Evolutionary conservation across 768 basidiomycete genomes (phyloP), one percentile per base, ranked within the genome.

Genomic region (Lentinula boryana): DNA sequence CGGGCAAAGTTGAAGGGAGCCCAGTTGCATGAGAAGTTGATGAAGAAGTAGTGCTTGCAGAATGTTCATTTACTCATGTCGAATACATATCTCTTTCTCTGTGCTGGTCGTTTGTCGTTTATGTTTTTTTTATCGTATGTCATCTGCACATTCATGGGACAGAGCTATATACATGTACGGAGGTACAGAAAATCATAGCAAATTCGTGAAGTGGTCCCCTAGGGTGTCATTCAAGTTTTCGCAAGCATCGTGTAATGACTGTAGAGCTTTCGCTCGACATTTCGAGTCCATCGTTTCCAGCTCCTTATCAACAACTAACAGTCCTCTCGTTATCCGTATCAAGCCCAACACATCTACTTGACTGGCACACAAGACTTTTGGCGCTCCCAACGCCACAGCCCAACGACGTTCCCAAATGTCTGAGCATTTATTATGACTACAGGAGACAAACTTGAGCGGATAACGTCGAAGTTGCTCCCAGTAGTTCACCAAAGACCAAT

Each of bases 1-100:
- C 83, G 88, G 38, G 91, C 91, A 40, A 88, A 89, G 73, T 69
- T 93, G 68, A 92, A 91, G 73, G 87, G 88, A 18, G 91, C 90
- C 1, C 88, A 92, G 74, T 70, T 93, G 67, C 89, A 88, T 63
- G 92, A 93, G 76, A 90, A 91, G 70, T 72, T 93, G 65, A 65
- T 88, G 76, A 84, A 82, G 69, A 86, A 81, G 69, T 85, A 56
- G 40, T 56, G 50, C 31, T 18, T 48, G 21, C 21, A 21, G 46
- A 23, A 48, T 23, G 46, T 23, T 48, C 21, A 23, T 48, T 23
- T 23, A 23, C 5, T 15, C 16, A 44, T 44, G 15, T 13, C n/a
- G 38, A 15, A 15, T 15, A 40, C 15, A 9, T 5, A 40, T 40
- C 5, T 4, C n/a, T 18, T 48, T 23, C 12, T n/a, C 18, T 48